Percentiles rank a stretch among this genome's conserved stretches.
Conservation (phyloP, 257 asterid genomes). For the Gentiana macrophylla region DNA sequence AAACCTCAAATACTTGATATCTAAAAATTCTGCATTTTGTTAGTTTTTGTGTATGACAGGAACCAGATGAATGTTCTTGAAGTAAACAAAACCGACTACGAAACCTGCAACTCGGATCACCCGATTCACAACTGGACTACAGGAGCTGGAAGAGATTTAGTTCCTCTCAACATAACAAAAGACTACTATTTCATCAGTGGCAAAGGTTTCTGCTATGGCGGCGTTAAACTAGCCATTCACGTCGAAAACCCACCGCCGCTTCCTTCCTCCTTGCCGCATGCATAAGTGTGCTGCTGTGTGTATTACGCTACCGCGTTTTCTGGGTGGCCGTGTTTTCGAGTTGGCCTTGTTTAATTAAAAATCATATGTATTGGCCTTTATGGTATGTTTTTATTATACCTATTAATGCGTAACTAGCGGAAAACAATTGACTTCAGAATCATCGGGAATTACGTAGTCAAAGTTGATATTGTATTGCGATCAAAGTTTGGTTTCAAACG, state of each 20-base stretch:
- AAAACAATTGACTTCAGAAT: too few species aligned
- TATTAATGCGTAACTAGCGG: too few species aligned
- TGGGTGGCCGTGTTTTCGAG: not conserved
- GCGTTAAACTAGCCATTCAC: slow-evolving; percentile 42
- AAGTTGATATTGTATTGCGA: too few species aligned
- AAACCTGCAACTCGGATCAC: slow-evolving; percentile 29
- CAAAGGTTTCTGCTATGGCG: slow-evolving; percentile 48
- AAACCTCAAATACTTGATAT: too few species aligned
- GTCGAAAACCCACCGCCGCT: slow-evolving; percentile 15
- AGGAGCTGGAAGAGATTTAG: slow-evolving; percentile 56
- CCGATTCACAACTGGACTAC: slow-evolving; percentile 32
- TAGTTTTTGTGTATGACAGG: slow-evolving; percentile 52
- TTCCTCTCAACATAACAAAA: slow-evolving; percentile 27
- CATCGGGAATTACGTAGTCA: too few species aligned
- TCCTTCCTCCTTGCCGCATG: slow-evolving; percentile 7
- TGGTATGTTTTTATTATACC: too few species aligned
- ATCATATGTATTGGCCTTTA: too few species aligned
- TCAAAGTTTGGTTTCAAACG: too few species aligned
- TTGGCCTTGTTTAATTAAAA: too few species aligned
- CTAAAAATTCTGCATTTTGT: not conserved
- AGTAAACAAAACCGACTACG: slow-evolving; percentile 45
- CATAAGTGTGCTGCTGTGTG: slow-evolving; percentile 8
- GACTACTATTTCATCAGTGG: slow-evolving; percentile 48
- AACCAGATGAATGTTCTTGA: slow-evolving; percentile 36
- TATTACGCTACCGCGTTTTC: not conserved